Evolutionary conservation across 805 yeast genomes (phyloP).

Genomic region (Starmerella sp.): DNA sequence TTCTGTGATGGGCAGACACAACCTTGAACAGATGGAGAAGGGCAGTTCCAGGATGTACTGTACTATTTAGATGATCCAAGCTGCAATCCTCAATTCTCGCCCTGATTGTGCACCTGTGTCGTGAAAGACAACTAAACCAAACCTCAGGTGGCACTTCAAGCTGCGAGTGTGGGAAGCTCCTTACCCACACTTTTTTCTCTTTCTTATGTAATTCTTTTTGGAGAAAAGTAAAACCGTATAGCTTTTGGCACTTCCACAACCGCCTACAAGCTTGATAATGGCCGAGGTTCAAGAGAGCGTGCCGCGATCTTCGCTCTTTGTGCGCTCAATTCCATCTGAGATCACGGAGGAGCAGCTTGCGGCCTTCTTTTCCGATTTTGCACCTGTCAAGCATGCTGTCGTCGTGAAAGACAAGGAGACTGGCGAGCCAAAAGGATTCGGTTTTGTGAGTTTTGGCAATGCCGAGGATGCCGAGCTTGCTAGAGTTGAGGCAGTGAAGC

Average conservation of each 20-base stretch:
- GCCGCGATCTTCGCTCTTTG: conserved; percentile 44
- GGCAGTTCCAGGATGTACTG: too few species aligned
- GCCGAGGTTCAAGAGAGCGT: not conserved
- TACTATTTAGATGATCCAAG: too few species aligned
- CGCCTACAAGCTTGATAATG: not conserved
- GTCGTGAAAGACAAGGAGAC: conserved; percentile 69
- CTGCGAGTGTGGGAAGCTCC: not conserved
- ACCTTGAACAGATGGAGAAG: too few species aligned
- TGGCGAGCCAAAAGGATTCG: conserved; percentile 76
- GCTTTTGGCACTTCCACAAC: not conserved
- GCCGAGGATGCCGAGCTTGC: conserved; percentile 80
- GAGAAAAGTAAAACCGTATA: not conserved
- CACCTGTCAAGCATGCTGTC: conserved; percentile 91
- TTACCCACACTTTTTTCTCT: not conserved
- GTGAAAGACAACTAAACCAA: too few species aligned
- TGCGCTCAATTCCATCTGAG: conserved; percentile 68
- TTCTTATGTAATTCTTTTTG: not conserved
- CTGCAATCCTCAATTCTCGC: too few species aligned
- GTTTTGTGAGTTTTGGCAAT: conserved; percentile 78
- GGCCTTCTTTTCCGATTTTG: conserved; percentile 79
- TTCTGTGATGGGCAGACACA: too few species aligned
- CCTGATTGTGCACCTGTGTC: too few species aligned
- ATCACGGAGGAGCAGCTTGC: conserved; percentile 75
- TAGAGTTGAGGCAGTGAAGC: conserved; percentile 50
- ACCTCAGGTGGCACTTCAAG: not conserved